These are phyloP conservation scores for Codiaeum variegatum DNA, from an alignment of 441 rosid species.

Conservation along the genomic window DNA sequence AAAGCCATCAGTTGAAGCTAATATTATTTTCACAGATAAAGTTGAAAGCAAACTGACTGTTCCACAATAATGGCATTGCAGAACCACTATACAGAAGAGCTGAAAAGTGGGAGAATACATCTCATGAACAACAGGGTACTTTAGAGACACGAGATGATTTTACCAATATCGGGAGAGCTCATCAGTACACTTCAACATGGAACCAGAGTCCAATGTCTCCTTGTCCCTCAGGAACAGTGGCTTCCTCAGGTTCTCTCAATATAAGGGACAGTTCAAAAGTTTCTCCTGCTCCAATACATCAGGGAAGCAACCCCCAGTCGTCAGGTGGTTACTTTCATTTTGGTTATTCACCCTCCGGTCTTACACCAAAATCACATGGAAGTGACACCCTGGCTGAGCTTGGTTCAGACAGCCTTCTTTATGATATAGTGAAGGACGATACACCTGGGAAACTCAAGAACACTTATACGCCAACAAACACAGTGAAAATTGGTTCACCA, in stretches of 20 bases:
- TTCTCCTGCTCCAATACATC: conserved; percentile 11
- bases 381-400: conserved; percentile 7
- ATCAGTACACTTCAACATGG: conserved; percentile 21
- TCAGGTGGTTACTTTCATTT: conserved; percentile 15
- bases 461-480: conserved; percentile 24
- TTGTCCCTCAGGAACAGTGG: conserved; percentile 13
- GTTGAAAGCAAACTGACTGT: neutral
- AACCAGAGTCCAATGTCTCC: conserved; percentile 24
- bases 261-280: conserved; percentile 5
- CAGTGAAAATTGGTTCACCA: conserved; percentile 18
- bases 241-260: conserved; percentile 22
- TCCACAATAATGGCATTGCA: conserved; percentile 15
- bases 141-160: neutral
- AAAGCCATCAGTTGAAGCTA: neutral
- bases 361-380: conserved; percentile 13
- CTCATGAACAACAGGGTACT: conserved; percentile 19
- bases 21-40: neutral
- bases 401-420: conserved; percentile 6
- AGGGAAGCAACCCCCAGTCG: conserved; percentile 18
- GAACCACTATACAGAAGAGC: conserved; percentile 19
- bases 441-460: conserved; percentile 16
- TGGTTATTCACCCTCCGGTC: conserved; percentile 14
- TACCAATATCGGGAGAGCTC: conserved; percentile 14
- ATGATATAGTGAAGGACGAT: conserved; percentile 10
- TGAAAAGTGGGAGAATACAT: conserved; percentile 23